A percentile compares a stretch with the other conserved stretches of the same genome.
phyloP scores from a whole-genome alignment of 208 protist genomes.

The Wallacemonas rigidus region DNA sequence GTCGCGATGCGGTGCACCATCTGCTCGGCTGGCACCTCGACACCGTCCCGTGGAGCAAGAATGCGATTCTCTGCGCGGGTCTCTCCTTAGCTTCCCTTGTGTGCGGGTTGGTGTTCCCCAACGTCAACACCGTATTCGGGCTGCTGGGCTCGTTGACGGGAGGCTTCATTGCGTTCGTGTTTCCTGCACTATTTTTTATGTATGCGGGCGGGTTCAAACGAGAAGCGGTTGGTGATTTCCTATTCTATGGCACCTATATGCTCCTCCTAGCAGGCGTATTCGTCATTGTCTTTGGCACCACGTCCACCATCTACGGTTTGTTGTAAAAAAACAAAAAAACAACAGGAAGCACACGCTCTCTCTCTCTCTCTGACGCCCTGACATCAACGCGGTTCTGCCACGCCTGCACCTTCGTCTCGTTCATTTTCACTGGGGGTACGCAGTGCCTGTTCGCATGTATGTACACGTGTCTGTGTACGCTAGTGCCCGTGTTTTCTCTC shows the following conservation, averaged over 20 bases:
- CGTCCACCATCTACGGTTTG: slow-evolving; percentile 51
- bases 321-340: slow-evolving; percentile 4
- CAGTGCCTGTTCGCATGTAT: too few relatives aligned
- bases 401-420: too few relatives aligned
- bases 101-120: slow-evolving; percentile 66
- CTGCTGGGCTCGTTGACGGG: slow-evolving; percentile 67
- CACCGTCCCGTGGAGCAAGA: slow-evolving; percentile 59
- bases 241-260: slow-evolving; percentile 40
- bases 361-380: too few relatives aligned
- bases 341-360: neutral
- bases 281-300: slow-evolving; percentile 63
- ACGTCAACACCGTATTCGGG: slow-evolving; percentile 74
- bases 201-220: slow-evolving; percentile 52
- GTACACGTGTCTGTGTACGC: too few relatives aligned
- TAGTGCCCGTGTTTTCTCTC: too few relatives aligned
- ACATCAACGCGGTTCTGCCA: too few relatives aligned
- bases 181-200: slow-evolving; percentile 77
- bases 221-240: slow-evolving; percentile 33
- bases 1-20: slow-evolving; percentile 65
- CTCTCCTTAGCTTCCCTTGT: slow-evolving; percentile 52
- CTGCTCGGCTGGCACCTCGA: slow-evolving; percentile 54
- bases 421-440: too few relatives aligned
- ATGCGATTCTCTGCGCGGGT: slow-evolving; percentile 41
- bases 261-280: slow-evolving; percentile 53
- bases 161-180: slow-evolving; percentile 70